phyloP scores from a whole-genome alignment of 345 rosid genomes.

The Gossypium mustelinum region DNA sequence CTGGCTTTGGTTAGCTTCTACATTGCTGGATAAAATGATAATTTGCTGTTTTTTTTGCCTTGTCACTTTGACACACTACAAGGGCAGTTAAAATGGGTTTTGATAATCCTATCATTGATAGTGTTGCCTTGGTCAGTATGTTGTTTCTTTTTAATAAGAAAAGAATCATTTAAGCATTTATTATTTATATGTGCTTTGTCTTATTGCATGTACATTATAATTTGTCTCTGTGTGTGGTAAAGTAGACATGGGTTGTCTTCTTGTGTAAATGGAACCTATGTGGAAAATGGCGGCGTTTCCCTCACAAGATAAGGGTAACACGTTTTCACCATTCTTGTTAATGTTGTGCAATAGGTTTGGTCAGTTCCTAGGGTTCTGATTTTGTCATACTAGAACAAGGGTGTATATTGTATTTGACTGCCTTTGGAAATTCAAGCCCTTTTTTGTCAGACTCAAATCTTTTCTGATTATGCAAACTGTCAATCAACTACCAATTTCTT shows the following conservation, averaged over 20 bases:
- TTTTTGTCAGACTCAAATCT: neutral
- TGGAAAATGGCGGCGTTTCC: slow-evolving; percentile 24
- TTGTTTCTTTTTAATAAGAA: neutral
- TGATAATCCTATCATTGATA: neutral
- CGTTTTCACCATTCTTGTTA: slow-evolving; percentile 16
- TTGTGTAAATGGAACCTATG: slow-evolving; percentile 29
- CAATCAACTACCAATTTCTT: neutral
- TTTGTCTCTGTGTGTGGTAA: slow-evolving; percentile 18
- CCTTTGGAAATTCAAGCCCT: neutral
- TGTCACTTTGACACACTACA: neutral
- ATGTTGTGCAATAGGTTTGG: slow-evolving; percentile 17
- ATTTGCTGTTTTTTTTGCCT: neutral
- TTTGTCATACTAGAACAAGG: neutral
- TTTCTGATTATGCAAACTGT: neutral
- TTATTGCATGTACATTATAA: neutral
- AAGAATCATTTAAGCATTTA: neutral
- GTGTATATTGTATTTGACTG: slow-evolving; percentile 8
- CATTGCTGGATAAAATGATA: neutral
- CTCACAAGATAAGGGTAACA: slow-evolving; percentile 20
- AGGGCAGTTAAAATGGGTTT: neutral
- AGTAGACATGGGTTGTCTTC: slow-evolving; percentile 32
- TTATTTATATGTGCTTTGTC: neutral
- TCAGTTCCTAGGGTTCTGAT: slow-evolving; percentile 9
- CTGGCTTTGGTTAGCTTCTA: neutral
- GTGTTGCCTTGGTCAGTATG: neutral